These are phyloP conservation scores for Pittosporum tobira DNA, from an alignment of 129 eudicot species.

Conservation along the genomic window DNA sequence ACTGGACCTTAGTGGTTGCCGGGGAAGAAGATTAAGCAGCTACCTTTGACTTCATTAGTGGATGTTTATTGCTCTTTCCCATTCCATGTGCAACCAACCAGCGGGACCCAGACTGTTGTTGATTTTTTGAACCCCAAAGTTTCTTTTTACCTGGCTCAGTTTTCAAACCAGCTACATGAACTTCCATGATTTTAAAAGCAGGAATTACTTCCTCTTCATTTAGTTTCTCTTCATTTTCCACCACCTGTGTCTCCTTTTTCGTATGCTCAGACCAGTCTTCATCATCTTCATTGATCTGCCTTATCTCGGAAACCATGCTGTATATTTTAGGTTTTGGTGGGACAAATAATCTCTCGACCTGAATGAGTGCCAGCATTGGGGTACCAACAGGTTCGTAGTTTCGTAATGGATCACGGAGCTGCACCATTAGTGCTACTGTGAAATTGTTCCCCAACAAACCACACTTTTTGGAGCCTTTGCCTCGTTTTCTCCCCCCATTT, in stretches of 20 bases:
- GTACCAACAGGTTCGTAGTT: constrained; percentile 89
- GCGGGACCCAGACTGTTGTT: constrained; percentile 85
- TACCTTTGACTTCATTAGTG: constrained; percentile 53
- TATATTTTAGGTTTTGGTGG: constrained; percentile 61
- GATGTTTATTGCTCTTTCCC: constrained; percentile 87
- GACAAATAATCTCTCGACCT: constrained; percentile 83
- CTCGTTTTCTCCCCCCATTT: constrained; percentile 42
- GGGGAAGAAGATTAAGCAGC: constrained; percentile 34
- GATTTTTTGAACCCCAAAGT: constrained; percentile 66
- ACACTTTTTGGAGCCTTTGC: constrained; percentile 55
- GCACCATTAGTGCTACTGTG: constrained; percentile 93
- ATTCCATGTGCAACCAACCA: constrained; percentile 94
- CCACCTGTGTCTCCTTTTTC: constrained; percentile 16
- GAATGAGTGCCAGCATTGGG: constrained; percentile 94
- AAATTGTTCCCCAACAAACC: constrained; percentile 88
- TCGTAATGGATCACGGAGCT: constrained; percentile 79
- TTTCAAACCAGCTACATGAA: constrained; percentile 85
- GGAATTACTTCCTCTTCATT: constrained; percentile 43
- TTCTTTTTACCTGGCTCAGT: constrained; percentile 63
- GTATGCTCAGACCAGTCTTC: constrained; percentile 34
- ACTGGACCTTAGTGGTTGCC: constrained; percentile 23
- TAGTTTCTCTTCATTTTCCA: constrained; percentile 20
- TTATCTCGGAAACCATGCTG: constrained; percentile 38
- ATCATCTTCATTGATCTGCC: constrained; percentile 32
- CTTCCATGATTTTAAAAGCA: constrained; percentile 60